Conservation (phyloP, 2,329 filamentous ascomycete genomes). For the Zopfia rhizophila region DNA sequence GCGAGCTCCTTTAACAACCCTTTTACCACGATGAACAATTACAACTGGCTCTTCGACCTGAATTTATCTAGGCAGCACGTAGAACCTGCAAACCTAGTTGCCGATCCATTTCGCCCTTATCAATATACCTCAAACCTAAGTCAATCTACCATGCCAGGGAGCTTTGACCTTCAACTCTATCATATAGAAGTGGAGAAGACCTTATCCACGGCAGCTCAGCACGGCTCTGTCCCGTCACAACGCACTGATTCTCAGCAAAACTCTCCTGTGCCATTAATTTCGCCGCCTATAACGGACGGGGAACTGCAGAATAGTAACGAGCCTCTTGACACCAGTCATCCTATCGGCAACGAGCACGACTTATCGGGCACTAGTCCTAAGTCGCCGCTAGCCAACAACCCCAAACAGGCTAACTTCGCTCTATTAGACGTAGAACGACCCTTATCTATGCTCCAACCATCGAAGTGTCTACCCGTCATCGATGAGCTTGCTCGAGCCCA, state of each 20-base stretch:
- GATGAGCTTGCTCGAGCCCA: constrained; percentile 55
- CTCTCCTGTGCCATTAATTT: constrained; percentile 27
- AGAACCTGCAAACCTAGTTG: constrained; percentile 29
- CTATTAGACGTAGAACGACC: constrained; percentile 47
- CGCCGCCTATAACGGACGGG: constrained; percentile 32
- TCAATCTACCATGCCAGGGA: constrained; percentile 33
- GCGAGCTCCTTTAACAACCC: constrained; percentile 73
- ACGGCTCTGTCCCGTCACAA: constrained; percentile 35
- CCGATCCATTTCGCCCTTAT: constrained; percentile 34
- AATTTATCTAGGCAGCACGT: constrained; percentile 39
- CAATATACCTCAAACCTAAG: constrained; percentile 27
- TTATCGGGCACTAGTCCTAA: no score
- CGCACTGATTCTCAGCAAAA: constrained; percentile 32
- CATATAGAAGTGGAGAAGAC: constrained; percentile 33
- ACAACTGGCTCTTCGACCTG: constrained; percentile 70
- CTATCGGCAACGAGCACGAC: constrained; percentile 13
- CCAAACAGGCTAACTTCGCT: no score
- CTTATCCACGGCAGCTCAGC: constrained; percentile 31
- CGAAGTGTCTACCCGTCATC: constrained; percentile 47
- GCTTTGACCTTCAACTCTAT: constrained; percentile 38
- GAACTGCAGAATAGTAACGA: constrained; percentile 6
- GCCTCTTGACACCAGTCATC: background rate
- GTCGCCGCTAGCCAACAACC: no score
- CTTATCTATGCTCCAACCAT: constrained; percentile 47
- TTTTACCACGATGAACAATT: constrained; percentile 70